These are phyloP conservation scores for Arthrobotrys musiformis DNA, from an alignment of 2,329 filamentous ascomycete genomes.

Conservation along the genomic window DNA sequence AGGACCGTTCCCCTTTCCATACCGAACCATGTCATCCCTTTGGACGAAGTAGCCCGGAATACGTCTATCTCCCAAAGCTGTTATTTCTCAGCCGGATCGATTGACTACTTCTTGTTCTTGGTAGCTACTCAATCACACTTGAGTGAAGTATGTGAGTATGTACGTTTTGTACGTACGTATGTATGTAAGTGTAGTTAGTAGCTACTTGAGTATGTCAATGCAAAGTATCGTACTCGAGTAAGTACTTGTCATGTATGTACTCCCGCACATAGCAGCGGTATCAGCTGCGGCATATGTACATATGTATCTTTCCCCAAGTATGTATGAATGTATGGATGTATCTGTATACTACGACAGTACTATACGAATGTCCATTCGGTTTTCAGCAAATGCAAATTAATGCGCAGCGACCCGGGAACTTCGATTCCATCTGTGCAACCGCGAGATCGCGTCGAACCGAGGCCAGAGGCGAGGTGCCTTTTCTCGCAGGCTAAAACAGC, in stretches of 20 bases:
- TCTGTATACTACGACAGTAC: no score
- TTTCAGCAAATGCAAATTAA: no score
- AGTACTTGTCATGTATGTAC: slow-evolving; percentile 5
- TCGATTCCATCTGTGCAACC: slow-evolving; percentile 33
- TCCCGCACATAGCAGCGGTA: slow-evolving; percentile 1
- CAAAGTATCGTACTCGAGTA: no score
- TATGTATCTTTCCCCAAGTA: no score
- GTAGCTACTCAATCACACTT: no score
- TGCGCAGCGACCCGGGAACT: slow-evolving; percentile 9
- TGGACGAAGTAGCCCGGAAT: slow-evolving; percentile 34
- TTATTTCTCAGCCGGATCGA: slow-evolving; percentile 38
- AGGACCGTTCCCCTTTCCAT: slow-evolving; percentile 55
- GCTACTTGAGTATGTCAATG: no score
- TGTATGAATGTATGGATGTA: no score
- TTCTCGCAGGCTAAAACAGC: slow-evolving; percentile 38
- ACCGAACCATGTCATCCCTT: slow-evolving; percentile 47
- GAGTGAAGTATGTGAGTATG: neutral
- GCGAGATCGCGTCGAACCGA: slow-evolving; percentile 44
- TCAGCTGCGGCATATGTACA: neutral
- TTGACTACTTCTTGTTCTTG: no score
- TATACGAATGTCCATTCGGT: neutral
- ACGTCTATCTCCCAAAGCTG: slow-evolving; percentile 43
- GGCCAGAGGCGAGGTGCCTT: slow-evolving; percentile 22
- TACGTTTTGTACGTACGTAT: neutral
- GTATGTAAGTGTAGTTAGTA: no score